Evolutionary conservation across 2,329 filamentous ascomycete genomes (phyloP).

Genomic region (Torrubiella hemipterigena): DNA sequence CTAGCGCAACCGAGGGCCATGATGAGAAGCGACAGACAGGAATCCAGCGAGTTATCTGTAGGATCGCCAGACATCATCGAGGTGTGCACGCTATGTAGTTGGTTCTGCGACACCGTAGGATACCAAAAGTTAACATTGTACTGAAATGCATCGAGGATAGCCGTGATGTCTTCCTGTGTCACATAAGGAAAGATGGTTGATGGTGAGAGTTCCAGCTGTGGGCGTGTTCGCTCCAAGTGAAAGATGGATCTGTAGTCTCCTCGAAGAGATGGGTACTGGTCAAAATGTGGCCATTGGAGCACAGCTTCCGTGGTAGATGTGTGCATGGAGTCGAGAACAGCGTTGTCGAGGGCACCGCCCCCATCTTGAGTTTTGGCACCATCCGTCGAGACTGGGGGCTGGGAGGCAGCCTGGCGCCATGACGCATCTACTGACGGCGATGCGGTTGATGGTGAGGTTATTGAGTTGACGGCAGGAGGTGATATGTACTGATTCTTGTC

Average conservation of each 20-base stretch:
- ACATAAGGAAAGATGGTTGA: constrained; percentile 29
- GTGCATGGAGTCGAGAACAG: constrained; percentile 35
- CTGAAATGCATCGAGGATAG: constrained; percentile 30
- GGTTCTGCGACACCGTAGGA: constrained; percentile 31
- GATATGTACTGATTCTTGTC: not conserved
- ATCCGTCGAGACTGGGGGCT: too few relatives aligned
- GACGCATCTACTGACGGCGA: too few relatives aligned
- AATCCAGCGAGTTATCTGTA: constrained; percentile 22
- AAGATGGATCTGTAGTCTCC: constrained; percentile 32
- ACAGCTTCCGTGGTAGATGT: constrained; percentile 37
- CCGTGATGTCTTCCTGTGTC: constrained; percentile 25
- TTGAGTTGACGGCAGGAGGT: constrained; percentile 1
- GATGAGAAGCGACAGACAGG: constrained; percentile 31
- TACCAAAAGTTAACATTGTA: constrained; percentile 40
- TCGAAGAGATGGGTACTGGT: constrained; percentile 28
- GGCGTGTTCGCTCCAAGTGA: constrained; percentile 30
- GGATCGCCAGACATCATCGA: constrained; percentile 21
- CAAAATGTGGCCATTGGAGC: constrained; percentile 38
- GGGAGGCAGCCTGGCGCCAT: too few relatives aligned
- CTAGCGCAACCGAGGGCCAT: constrained; percentile 36
- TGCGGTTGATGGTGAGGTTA: constrained; percentile 5
- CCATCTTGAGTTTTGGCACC: too few relatives aligned
- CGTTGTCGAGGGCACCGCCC: constrained; percentile 28
- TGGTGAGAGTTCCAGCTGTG: constrained; percentile 19
- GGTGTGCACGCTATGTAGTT: constrained; percentile 19